Evolutionary conservation across 2,329 filamentous ascomycete species (phyloP).

Genomic region (Exophiala alcalophila): DNA sequence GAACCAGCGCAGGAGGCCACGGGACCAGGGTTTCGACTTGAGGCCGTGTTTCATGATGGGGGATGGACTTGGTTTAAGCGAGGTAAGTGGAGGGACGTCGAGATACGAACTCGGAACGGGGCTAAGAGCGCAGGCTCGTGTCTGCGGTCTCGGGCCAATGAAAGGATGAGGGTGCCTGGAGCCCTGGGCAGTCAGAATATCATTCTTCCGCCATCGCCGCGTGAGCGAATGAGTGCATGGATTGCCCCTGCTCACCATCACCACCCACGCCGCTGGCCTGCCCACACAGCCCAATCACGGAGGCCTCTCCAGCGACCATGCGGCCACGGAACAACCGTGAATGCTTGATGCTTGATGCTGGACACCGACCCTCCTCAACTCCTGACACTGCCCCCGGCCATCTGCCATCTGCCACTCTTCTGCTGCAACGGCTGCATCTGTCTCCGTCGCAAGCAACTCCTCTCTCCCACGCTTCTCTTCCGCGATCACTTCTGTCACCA

Average conservation of each 20-base stretch:
- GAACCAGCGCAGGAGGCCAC: constrained; percentile 13
- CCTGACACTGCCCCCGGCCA: constrained; percentile 4
- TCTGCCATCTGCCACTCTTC: neutral
- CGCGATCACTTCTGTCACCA: constrained; percentile 15
- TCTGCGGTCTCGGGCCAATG: constrained; percentile 3
- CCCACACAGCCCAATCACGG: no score
- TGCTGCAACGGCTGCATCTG: neutral
- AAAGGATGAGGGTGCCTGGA: no score
- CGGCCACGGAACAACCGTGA: neutral
- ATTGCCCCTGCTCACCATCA: no score
- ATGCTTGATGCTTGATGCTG: neutral
- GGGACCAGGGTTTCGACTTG: constrained; percentile 1
- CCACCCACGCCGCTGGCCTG: no score
- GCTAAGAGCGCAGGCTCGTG: constrained; percentile 4
- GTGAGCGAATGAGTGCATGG: no score
- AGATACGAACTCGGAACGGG: no score
- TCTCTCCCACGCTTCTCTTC: constrained; percentile 7
- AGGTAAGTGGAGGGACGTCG: constrained; percentile 6
- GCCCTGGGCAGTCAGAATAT: no score
- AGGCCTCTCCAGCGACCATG: no score
- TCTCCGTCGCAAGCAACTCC: no score
- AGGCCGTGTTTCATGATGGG: constrained; percentile 22
- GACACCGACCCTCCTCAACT: constrained; percentile 8
- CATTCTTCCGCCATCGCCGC: no score
- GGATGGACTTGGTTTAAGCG: constrained; percentile 11